phyloP scores from a whole-genome alignment of 129 eudicot species.

The Artemisia argyi region DNA sequence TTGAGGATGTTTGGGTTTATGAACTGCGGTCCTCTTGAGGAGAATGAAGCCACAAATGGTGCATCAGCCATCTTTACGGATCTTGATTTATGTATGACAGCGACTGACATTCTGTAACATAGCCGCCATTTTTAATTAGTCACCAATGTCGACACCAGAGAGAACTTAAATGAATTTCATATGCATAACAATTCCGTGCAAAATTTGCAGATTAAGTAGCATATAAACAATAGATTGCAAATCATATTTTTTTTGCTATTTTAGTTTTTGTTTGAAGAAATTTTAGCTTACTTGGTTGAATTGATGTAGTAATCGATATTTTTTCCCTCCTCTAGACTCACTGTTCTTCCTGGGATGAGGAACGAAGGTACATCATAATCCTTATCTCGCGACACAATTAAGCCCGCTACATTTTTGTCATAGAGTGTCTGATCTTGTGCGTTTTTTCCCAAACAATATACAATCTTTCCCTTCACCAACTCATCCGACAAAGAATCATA shows the following conservation, averaged over 20 bases:
- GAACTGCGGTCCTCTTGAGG: slow-evolving; percentile 83
- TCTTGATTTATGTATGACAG: slow-evolving; percentile 51
- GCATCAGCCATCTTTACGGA: slow-evolving; percentile 38
- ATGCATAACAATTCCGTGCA: neutral
- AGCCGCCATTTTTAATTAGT: neutral
- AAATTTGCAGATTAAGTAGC: neutral
- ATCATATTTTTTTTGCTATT: neutral
- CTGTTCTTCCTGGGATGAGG: slow-evolving; percentile 47
- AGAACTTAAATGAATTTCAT: neutral
- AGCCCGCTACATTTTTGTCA: slow-evolving; percentile 44
- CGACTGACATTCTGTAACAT: slow-evolving; percentile 41
- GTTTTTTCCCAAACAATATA: slow-evolving; percentile 51
- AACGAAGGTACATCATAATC: slow-evolving; percentile 34
- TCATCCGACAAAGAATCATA: slow-evolving; percentile 37
- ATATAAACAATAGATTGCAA: neutral
- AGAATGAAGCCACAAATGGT: slow-evolving; percentile 67
- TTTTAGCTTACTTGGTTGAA: slow-evolving; percentile 55
- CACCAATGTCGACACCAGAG: neutral
- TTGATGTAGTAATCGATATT: slow-evolving; percentile 65
- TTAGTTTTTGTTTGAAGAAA: neutral
- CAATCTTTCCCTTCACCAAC: slow-evolving; percentile 70
- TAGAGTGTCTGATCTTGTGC: slow-evolving; percentile 44
- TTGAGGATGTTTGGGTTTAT: slow-evolving; percentile 63
- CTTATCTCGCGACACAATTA: slow-evolving; percentile 41
- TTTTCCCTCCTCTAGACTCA: slow-evolving; percentile 37